Percentiles rank a stretch among this genome's conserved stretches.
phyloP scores from a whole-genome alignment of 2,329 filamentous ascomycete genomes.

The Calonectria crousiana region DNA sequence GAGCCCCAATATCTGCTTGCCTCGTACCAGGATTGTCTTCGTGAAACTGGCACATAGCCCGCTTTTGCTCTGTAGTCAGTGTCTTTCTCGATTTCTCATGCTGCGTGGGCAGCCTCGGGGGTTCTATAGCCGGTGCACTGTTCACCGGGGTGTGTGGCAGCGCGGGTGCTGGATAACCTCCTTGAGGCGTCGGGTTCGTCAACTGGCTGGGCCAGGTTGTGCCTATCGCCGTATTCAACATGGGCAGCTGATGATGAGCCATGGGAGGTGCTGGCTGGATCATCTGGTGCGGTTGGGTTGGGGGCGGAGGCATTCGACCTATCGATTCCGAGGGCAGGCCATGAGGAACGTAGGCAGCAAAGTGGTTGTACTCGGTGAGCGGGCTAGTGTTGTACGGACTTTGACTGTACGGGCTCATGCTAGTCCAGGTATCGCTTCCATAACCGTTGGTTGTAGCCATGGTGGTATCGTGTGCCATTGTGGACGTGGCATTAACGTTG shows the following conservation, averaged over 20 bases:
- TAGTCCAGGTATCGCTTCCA: slow-evolving; percentile 64
- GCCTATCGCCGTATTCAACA: slow-evolving; percentile 68
- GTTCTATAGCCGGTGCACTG: slow-evolving; percentile 59
- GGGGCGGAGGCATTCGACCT: slow-evolving; percentile 67
- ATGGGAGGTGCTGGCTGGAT: slow-evolving; percentile 55
- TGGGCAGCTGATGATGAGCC: slow-evolving; percentile 72
- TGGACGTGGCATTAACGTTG: slow-evolving; percentile 47
- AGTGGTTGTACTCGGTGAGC: slow-evolving; percentile 75
- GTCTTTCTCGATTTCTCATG: slow-evolving; percentile 82
- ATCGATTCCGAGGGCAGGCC: slow-evolving; percentile 65
- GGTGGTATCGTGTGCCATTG: slow-evolving; percentile 47
- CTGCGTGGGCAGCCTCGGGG: slow-evolving; percentile 49
- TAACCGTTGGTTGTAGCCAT: slow-evolving; percentile 49
- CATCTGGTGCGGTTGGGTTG: slow-evolving; percentile 53
- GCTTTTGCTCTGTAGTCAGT: slow-evolving; percentile 89
- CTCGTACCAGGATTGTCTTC: slow-evolving; percentile 91
- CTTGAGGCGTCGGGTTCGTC: slow-evolving; percentile 70
- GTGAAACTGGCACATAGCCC: slow-evolving; percentile 93
- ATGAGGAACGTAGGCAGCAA: slow-evolving; percentile 66
- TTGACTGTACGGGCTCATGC: slow-evolving; percentile 73
- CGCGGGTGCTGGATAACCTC: slow-evolving; percentile 70
- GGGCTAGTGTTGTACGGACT: slow-evolving; percentile 63
- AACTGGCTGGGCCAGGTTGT: slow-evolving; percentile 84
- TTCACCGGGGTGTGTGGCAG: slow-evolving; percentile 70
- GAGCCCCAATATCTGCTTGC: slow-evolving; percentile 94